A percentile compares a stretch with the other conserved stretches of the same genome.
Evolutionary conservation across 1,284 basidiomycete species (phyloP).

Genomic region (Cryptococcus amylolentus): DNA sequence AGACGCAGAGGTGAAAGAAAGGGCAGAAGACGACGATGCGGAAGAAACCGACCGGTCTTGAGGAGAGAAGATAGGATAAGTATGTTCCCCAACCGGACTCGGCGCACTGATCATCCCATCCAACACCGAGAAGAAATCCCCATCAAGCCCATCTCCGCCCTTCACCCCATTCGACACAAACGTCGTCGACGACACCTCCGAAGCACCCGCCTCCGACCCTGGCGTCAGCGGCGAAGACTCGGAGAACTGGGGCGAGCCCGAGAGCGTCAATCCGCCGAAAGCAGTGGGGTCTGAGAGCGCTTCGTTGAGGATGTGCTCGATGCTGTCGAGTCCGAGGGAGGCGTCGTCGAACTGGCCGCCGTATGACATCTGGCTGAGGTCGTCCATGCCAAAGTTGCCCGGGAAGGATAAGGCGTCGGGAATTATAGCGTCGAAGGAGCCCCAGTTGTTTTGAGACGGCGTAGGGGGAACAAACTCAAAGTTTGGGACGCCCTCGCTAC

Average conservation of each 20-base stretch:
- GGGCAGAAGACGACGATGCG: background rate
- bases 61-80: background rate
- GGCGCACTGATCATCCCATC: constrained; percentile 6
- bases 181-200: background rate
- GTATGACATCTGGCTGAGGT: background rate
- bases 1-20: background rate
- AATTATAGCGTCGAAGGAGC: no score
- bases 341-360: background rate
- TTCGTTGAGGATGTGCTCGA: constrained; percentile 3
- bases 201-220: background rate
- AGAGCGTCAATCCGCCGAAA: constrained; percentile 5
- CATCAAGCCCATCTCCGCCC: background rate
- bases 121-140: constrained; percentile 6
- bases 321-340: constrained; percentile 4
- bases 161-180: constrained; percentile 2
- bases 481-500: background rate
- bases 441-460: background rate
- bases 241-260: constrained; percentile 1
- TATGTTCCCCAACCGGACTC: background rate
- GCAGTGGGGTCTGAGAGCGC: constrained; percentile 6
- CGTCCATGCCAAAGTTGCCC: background rate
- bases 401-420: constrained; percentile 1
- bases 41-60: background rate
- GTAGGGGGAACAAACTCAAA: constrained; percentile 13
- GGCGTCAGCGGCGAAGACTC: constrained; percentile 1